Conservation (phyloP, 352 stramenopile genomes). For the Phytophthora melonis region DNA sequence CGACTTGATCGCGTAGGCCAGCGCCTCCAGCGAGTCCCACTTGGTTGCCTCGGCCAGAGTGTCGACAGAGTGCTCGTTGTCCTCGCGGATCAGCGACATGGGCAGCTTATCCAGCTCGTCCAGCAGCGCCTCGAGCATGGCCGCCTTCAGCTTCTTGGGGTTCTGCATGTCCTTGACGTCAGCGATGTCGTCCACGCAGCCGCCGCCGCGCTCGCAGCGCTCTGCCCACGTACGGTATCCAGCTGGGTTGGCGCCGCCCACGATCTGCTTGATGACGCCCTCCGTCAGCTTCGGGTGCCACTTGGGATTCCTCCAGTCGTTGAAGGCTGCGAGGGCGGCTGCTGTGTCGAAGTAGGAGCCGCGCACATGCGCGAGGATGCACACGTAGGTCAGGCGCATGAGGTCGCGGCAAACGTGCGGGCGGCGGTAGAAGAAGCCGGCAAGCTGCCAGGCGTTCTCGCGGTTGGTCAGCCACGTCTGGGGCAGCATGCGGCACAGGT, state of each 20-base stretch:
- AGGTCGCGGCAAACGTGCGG: neutral
- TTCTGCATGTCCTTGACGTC: neutral
- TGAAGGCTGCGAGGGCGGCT: neutral
- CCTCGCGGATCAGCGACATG: neutral
- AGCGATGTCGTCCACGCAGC: neutral
- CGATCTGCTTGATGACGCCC: neutral
- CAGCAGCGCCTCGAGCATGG: neutral
- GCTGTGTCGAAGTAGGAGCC: neutral
- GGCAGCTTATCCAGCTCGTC: neutral
- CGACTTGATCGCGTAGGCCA: neutral
- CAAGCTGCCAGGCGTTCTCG: neutral
- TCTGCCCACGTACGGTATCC: neutral
- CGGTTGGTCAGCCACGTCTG: neutral
- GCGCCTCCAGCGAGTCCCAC: neutral
- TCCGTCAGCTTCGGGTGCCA: neutral
- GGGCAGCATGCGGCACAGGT: neutral
- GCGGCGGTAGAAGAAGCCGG: neutral
- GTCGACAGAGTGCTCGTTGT: neutral
- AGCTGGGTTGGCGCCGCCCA: neutral
- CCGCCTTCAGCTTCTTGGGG: neutral
- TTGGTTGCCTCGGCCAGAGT: neutral
- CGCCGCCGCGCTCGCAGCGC: neutral
- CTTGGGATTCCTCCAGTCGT: neutral
- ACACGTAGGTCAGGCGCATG: neutral
- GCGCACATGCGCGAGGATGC: neutral